phyloP scores from a whole-genome alignment of 352 stramenopile species.

The Globisporangium orthogonon region DNA sequence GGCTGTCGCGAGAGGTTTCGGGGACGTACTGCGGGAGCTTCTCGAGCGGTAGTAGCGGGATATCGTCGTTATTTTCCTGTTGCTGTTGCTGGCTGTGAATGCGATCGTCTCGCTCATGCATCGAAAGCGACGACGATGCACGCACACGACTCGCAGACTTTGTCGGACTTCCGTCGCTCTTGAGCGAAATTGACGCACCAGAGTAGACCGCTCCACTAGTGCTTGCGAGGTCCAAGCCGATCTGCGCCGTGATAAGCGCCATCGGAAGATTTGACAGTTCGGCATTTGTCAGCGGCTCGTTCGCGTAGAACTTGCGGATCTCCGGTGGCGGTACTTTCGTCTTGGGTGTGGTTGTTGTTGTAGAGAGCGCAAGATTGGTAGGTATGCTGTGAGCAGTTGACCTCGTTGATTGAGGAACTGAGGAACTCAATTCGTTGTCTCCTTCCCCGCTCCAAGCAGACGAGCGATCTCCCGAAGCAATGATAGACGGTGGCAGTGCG shows the following conservation, averaged over 20 bases:
- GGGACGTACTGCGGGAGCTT: constrained; percentile 38
- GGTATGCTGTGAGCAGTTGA: too few species aligned
- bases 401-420: too few species aligned
- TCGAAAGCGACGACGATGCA: neutral
- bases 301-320: constrained; percentile 62
- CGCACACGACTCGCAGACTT: neutral
- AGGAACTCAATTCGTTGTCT: neutral
- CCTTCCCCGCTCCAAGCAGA: neutral
- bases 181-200: neutral
- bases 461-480: constrained; percentile 4
- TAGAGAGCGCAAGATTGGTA: neutral
- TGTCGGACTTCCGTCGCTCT: constrained; percentile 1
- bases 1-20: neutral
- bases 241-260: constrained; percentile 65
- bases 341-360: constrained; percentile 12
- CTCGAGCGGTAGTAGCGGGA: constrained; percentile 45
- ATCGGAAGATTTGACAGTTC: constrained; percentile 65
- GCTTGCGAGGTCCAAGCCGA: constrained; percentile 45
- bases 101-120: neutral
- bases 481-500: neutral
- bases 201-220: neutral
- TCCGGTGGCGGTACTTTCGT: constrained; percentile 8
- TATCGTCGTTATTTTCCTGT: constrained; percentile 42
- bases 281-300: constrained; percentile 53
- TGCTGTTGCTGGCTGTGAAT: neutral